phyloP scores from a whole-genome alignment of 805 yeast species.

The Candida nemodendra region DNA sequence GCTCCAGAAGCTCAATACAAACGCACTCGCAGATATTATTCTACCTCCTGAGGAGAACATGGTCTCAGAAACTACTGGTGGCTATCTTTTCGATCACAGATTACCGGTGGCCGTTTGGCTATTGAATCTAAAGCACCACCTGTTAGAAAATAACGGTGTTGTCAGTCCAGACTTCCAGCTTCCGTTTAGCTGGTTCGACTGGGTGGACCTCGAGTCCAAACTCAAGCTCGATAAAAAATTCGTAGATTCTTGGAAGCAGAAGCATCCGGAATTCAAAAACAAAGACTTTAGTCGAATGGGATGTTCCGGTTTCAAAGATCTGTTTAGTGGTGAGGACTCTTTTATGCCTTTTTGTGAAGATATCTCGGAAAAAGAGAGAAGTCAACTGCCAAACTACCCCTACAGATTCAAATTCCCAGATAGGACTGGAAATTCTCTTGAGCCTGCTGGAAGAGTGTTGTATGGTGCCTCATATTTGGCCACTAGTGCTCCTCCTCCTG shows the following conservation, averaged over 20 bases:
- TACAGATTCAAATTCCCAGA: slow-evolving; percentile 20
- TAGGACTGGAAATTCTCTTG: slow-evolving; percentile 16
- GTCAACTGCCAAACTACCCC: slow-evolving; percentile 13
- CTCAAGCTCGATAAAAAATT: slow-evolving; percentile 12
- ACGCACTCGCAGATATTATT: slow-evolving; percentile 47
- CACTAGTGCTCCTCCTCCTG: slow-evolving; percentile 29
- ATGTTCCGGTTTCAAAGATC: slow-evolving; percentile 19
- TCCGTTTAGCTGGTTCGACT: slow-evolving; percentile 35
- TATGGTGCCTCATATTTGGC: slow-evolving; percentile 34
- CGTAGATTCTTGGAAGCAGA: slow-evolving; percentile 9
- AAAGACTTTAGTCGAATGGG: slow-evolving; percentile 10
- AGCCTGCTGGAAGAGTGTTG: slow-evolving; percentile 24
- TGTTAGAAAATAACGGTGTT: slow-evolving; percentile 17
- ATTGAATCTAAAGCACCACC: slow-evolving; percentile 14
- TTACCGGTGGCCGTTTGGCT: slow-evolving; percentile 32
- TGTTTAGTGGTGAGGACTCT: slow-evolving; percentile 12
- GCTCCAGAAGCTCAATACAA: slow-evolving; percentile 14
- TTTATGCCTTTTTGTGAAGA: slow-evolving; percentile 11
- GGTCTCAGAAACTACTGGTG: background rate
- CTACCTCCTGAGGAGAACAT: slow-evolving; percentile 51
- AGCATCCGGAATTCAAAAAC: slow-evolving; percentile 5
- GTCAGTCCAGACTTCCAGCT: slow-evolving; percentile 25
- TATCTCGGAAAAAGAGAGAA: slow-evolving; percentile 11
- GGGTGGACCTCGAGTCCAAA: slow-evolving; percentile 28
- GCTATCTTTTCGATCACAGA: slow-evolving; percentile 31